Evolutionary conservation across 176 grass and related monocot genomes (phyloP), one percentile per base, ranked within the genome.

Genomic region (Aegilops sharonensis): DNA sequence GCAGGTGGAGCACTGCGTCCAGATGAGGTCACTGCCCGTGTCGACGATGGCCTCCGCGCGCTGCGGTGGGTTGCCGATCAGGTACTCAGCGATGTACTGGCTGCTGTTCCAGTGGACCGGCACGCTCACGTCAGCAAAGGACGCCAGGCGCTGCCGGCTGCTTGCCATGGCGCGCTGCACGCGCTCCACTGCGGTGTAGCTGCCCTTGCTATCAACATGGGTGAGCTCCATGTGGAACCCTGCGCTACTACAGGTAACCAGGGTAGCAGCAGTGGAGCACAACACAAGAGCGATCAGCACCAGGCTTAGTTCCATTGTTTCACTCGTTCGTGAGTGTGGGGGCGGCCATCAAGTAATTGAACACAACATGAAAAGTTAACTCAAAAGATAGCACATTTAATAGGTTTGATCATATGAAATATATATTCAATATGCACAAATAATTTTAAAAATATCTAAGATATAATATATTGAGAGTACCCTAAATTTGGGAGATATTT

Each of bases 11-110:
- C 95, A 97, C 83, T 97, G 95, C 52, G 91, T 97, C 92, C 95
- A 97, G 27, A 86, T 75, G 78, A 97, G 89, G 84, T 97, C 88
- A 31, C 95, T 94, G 48, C 95, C 90, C 2, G 90, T 97, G 87
- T 97, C 91, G 40, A 92, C 9, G 17, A 69, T 0, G 32, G 30
- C 67, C 65, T 68, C 30, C 4, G 32, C 67, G 32, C 67, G 17
- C 67, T 69, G 67, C 17, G 31, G 67, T 4, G 67, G 67, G 32
- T 3, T 21, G 67, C 67, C 67, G 67, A 68, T 68, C 65, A 4
- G 29, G 65, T 68, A 68, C 65, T 68, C 42, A 1, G 65, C 65
- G 65, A 68, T 9, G 30, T 68, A 68, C 65, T 68, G 65, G 65
- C 14, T 68, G 30, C 3, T 24, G 13, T 63, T 68, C 85, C 77